These are phyloP conservation scores for Nemophila menziesii DNA, from an alignment of 257 asterid genomes.

Conservation along the genomic window DNA sequence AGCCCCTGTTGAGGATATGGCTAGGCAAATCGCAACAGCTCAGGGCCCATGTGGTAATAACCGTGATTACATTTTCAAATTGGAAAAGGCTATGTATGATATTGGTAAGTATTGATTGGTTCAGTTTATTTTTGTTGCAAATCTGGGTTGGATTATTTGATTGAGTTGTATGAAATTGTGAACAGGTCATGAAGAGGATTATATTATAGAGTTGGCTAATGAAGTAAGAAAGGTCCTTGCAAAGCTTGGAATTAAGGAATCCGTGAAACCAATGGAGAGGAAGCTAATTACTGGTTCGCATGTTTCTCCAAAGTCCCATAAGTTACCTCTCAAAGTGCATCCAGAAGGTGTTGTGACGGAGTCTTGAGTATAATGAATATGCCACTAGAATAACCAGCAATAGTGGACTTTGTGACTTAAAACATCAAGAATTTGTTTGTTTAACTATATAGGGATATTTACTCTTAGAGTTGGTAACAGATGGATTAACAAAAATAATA, in stretches of 20 bases:
- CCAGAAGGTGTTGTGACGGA: slow-evolving; percentile 28
- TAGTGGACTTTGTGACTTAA: neutral
- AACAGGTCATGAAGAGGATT: slow-evolving; percentile 73
- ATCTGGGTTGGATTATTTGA: neutral
- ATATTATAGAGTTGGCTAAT: slow-evolving; percentile 63
- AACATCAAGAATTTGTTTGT: neutral
- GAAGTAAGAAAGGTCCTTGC: slow-evolving; percentile 69
- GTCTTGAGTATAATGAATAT: slow-evolving; percentile 4
- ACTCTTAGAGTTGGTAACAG: neutral
- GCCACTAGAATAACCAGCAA: neutral
- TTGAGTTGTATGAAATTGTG: neutral
- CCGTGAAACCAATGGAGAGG: slow-evolving; percentile 30
- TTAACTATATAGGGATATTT: neutral
- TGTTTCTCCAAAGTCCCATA: slow-evolving; percentile 26
- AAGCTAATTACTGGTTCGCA: slow-evolving; percentile 21
- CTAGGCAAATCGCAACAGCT: slow-evolving; percentile 88
- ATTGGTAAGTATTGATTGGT: slow-evolving; percentile 29
- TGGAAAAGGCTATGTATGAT: slow-evolving; percentile 75
- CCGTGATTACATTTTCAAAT: slow-evolving; percentile 67
- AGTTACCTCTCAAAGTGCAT: slow-evolving; percentile 34
- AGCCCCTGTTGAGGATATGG: slow-evolving; percentile 83
- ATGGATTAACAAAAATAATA: no score
- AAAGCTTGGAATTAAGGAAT: slow-evolving; percentile 20
- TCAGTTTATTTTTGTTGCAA: neutral
- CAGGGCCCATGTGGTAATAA: slow-evolving; percentile 84